Conservation (phyloP, 352 stramenopile genomes). For the Phytophthora colocasiae region DNA sequence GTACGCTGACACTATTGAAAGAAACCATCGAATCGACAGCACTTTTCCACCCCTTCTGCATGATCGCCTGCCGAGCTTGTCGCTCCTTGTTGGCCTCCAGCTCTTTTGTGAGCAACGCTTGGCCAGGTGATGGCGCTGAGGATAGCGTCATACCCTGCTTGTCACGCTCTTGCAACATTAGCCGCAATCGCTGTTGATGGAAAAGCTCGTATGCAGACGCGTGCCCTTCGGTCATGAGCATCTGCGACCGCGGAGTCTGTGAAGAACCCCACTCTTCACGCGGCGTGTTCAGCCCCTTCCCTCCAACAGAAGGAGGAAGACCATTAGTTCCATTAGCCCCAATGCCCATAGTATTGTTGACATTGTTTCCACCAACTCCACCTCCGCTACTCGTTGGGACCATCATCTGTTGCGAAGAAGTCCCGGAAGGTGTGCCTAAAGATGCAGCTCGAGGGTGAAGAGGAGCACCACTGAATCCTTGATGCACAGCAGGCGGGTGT, state of each 20-base stretch:
- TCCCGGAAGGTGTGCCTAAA: slow-evolving; percentile 32
- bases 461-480: slow-evolving; percentile 50
- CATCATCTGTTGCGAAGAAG: slow-evolving; percentile 26
- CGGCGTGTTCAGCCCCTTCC: slow-evolving; percentile 69
- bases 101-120: slow-evolving; percentile 90
- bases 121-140: slow-evolving; percentile 78
- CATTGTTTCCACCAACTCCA: slow-evolving; percentile 22
- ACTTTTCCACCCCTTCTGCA: slow-evolving; percentile 91
- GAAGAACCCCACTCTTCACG: slow-evolving; percentile 89
- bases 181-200: slow-evolving; percentile 81
- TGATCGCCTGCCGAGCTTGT: slow-evolving; percentile 88
- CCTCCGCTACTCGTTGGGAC: slow-evolving; percentile 19
- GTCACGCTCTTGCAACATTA: slow-evolving; percentile 88
- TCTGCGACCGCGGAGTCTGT: slow-evolving; percentile 82
- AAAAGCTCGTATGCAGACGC: slow-evolving; percentile 88
- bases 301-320: slow-evolving; percentile 49
- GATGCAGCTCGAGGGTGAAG: slow-evolving; percentile 38
- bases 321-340: slow-evolving; percentile 25
- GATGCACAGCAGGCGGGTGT: slow-evolving; percentile 28
- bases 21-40: slow-evolving; percentile 85
- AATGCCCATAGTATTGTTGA: slow-evolving; percentile 20
- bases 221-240: slow-evolving; percentile 85
- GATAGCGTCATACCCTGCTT: slow-evolving; percentile 82
- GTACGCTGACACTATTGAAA: slow-evolving; percentile 65
- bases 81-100: slow-evolving; percentile 89